Evolutionary conservation across 305 asterid genomes (phyloP).

Genomic region (Plantago lanceolata): DNA sequence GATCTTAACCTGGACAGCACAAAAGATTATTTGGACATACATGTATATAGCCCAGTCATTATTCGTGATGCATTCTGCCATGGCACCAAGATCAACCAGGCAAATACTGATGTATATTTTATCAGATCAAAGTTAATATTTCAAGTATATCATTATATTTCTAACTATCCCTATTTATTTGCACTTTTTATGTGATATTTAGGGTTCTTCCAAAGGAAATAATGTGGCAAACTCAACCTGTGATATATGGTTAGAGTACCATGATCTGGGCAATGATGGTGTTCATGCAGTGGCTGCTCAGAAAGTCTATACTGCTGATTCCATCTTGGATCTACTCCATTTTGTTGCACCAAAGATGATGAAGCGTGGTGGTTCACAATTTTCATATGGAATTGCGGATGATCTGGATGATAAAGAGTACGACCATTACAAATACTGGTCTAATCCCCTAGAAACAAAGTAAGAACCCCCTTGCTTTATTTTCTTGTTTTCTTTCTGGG

Average conservation of each 20-base stretch:
- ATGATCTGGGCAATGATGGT: conserved; percentile 62
- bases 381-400: conserved; percentile 70
- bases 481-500: conserved; percentile 14
- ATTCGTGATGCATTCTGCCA: conserved; percentile 1
- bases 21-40: too few species aligned
- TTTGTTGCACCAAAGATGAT: conserved; percentile 89
- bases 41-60: not conserved
- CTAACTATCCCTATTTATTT: not conserved
- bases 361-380: conserved; percentile 76
- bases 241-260: conserved; percentile 78
- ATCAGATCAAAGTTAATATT: not conserved
- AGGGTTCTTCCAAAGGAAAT: conserved; percentile 63
- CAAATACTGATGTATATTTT: conserved; percentile 7
- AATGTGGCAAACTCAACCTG: conserved; percentile 54
- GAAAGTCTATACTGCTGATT: conserved; percentile 56
- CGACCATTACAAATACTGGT: conserved; percentile 72
- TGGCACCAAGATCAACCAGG: not conserved
- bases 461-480: conserved; percentile 30
- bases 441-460: conserved; percentile 83
- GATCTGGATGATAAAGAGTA: conserved; percentile 55
- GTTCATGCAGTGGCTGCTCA: conserved; percentile 59
- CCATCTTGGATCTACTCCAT: conserved; percentile 60
- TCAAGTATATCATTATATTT: not conserved
- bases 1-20: not conserved
- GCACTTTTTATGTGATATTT: conserved; percentile 17